Percentiles rank a stretch among this genome's conserved stretches.
These are phyloP conservation scores for Pestalotiopsis sp. DNA, from an alignment of 2,329 filamentous ascomycete genomes.

Conservation along the genomic window DNA sequence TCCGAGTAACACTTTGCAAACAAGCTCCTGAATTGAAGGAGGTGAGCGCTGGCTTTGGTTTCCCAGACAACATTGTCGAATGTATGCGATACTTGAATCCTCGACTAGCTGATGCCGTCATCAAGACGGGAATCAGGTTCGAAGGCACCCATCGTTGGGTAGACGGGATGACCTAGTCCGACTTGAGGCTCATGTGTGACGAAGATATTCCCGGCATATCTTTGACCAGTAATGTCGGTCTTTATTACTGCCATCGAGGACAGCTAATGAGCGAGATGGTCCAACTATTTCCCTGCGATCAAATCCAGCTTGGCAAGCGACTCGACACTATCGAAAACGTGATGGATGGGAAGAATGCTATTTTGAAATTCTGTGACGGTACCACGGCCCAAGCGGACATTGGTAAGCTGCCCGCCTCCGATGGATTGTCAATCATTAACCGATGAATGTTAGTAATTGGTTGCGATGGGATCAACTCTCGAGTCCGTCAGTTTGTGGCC, in stretches of 20 bases:
- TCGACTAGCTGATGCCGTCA: slow-evolving; percentile 34
- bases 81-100: slow-evolving; percentile 42
- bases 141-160: not conserved
- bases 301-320: slow-evolving; percentile 22
- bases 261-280: not conserved
- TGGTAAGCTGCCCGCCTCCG: not conserved
- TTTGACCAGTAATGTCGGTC: not conserved
- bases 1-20: slow-evolving; percentile 46
- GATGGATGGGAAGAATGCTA: slow-evolving; percentile 23
- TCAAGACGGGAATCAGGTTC: slow-evolving; percentile 23
- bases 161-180: slow-evolving; percentile 35
- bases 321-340: slow-evolving; percentile 24
- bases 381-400: not conserved
- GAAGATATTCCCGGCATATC: not conserved
- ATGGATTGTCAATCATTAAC: not conserved
- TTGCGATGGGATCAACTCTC: slow-evolving; percentile 64
- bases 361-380: not conserved
- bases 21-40: slow-evolving; percentile 38
- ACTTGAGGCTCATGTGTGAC: slow-evolving; percentile 8
- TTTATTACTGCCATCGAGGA: not conserved
- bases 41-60: slow-evolving; percentile 49
- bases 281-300: slow-evolving; percentile 26
- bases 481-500: slow-evolving; percentile 46
- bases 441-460: slow-evolving; percentile 46
- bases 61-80: slow-evolving; percentile 44